Evolutionary conservation across 306 rosid species (phyloP), one percentile per base, ranked within the genome.

Genomic region (Crataegus laevigata): DNA sequence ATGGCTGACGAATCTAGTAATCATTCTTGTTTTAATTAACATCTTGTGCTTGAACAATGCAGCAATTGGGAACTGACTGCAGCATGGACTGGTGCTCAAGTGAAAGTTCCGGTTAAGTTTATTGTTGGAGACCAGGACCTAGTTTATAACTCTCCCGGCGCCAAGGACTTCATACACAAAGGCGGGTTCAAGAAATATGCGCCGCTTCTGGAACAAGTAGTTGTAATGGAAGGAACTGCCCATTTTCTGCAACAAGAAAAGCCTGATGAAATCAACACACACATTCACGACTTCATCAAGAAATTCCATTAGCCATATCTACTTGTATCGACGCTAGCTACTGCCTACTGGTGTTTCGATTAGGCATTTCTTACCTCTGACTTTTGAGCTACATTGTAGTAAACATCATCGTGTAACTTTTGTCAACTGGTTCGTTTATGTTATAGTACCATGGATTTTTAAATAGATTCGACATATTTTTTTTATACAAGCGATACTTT

Each of bases 11-110:
- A 34, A 1, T 64, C 45, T 30, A 22, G 36, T 5, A 5, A 36
- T 22, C 1, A 19, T 79, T 60, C 5, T 14, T 34, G 36, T 19
- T 15, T 60, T 9, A 3, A 25, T 60, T 9, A 22, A 14, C 25
- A 24, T 40, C 22, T 1, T 19, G 1, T n/a, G 7, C 18, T 12
- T 81, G 11, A 43, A 43, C 59, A 67, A 7, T 71, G 88, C 73
- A 92, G 96, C 55, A 92, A 78, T 68, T 90, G 97, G 96, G 93
- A 92, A 80, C 87, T 88, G 4, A 84, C 88, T 26, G 91, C 92
- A 30, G 79, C 96, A 1, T 92, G 96, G 94, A 84, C 76, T 8
- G 88, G 88, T 60, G 83, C 82, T 43, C 55, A 85, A 78, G 76
- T 92, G 3, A 84, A 83, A 69, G 90, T 90, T 30, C 93, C 94